Base-by-base conservation (phyloP, 768 basidiomycete species). In the Filobasidium wieringae region DNA sequence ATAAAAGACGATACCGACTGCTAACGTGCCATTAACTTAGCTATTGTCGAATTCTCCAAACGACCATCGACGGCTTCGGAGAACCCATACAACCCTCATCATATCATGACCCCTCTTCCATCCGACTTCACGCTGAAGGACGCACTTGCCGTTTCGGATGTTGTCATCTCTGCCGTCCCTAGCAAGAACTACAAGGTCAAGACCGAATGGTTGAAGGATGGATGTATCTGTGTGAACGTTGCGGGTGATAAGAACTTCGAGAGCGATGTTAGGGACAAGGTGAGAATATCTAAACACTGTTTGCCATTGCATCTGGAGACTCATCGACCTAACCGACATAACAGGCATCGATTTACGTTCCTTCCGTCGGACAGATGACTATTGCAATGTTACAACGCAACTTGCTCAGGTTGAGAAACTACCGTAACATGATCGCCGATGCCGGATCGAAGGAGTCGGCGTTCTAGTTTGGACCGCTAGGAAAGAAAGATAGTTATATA, bases 331-430 rank as follows among this genome's bases (percentile, higher is more conserved):
- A 43, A 43, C 7, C 26, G 19, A 9, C 24, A 27, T 50, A 29
- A 15, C 58, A 90, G 91, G 92, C 91, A 11, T 89, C 90, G 14
- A 78, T 99, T 58, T 96, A 96, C 73, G 79, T 97, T 62, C 91
- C 93, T 8, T 85, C 88, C 5, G 89, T 99, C n/a, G 95, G 95
- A 19, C 95, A 93, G 76, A 87, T 95, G 57, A 99, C 95, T 1
- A 95, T 96, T 64, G 77, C 92, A 69, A 93, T 99, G 88, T 80
- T 99, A n/a, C 80, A 95, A 67, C 82, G 93, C 47, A 99, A 99
- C 72, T 69, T 99, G 86, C 41, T 61, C 9, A 49, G 60, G 2
- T 31, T 61, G 34, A 55, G 60, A 9, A 61, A 57, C 33, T 61
- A 57, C 33, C 32, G 60, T 51, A 50, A 61, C 40, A 52, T 61